Evolutionary conservation across 2,329 filamentous ascomycete genomes (phyloP).

Genomic region (Alternaria atra): DNA sequence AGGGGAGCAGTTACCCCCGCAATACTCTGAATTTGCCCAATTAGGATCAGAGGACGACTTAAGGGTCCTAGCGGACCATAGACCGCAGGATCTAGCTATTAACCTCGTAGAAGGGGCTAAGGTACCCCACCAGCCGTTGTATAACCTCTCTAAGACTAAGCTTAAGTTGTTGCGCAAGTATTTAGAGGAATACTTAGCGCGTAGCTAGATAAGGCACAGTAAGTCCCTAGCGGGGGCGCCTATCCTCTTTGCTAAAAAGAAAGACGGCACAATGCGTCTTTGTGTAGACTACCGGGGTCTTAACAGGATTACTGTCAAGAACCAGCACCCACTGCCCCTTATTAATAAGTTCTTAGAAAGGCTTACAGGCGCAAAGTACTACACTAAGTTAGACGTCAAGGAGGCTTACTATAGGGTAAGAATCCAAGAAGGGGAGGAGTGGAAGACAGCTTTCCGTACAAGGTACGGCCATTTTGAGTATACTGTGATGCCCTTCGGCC

Average conservation of each 20-base stretch:
- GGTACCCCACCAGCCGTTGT: not conserved
- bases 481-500: too few species aligned
- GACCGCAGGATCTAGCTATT: not conserved
- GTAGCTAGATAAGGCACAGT: not conserved
- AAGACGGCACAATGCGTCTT: not conserved
- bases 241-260: not conserved
- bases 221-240: not conserved
- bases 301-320: conserved; percentile 2
- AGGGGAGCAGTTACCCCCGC: not conserved
- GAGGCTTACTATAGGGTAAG: too few species aligned
- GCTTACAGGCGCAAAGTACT: too few species aligned
- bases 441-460: too few species aligned
- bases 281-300: not conserved
- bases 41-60: not conserved
- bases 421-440: too few species aligned
- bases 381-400: too few species aligned
- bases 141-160: not conserved
- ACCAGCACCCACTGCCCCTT: not conserved
- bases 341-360: not conserved
- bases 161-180: not conserved
- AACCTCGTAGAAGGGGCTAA: not conserved
- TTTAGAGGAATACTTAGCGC: not conserved
- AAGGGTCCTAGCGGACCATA: not conserved
- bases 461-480: too few species aligned
- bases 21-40: not conserved